Conservation (phyloP, 148 eudicot genomes). For the Chenopodium berlandieri region DNA sequence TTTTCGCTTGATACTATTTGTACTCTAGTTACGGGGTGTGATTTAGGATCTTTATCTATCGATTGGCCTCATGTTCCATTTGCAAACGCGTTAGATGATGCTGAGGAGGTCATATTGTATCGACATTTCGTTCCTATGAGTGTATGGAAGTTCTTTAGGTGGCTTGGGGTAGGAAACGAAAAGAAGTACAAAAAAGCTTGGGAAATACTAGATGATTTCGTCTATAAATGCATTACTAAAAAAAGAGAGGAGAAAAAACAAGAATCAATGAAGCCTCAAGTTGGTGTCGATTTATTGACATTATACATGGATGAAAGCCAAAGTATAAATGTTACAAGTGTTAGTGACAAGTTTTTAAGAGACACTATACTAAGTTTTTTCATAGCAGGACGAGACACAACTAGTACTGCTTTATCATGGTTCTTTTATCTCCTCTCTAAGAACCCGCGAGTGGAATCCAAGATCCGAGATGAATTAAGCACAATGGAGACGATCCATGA, state of each 20-base stretch:
- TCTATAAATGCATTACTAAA: slow-evolving; percentile 26
- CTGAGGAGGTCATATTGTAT: slow-evolving; percentile 33
- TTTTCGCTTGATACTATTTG: slow-evolving; percentile 51
- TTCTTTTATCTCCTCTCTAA: slow-evolving; percentile 37
- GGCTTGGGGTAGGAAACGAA: slow-evolving; percentile 46
- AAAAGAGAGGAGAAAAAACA: slow-evolving; percentile 23
- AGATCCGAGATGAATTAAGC: slow-evolving; percentile 32
- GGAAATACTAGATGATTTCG: slow-evolving; percentile 31
- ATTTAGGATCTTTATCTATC: slow-evolving; percentile 34
- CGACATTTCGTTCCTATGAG: slow-evolving; percentile 39
- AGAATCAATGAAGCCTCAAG: not conserved
- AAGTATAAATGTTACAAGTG: not conserved
- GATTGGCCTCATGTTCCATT: slow-evolving; percentile 36
- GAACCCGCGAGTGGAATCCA: slow-evolving; percentile 31
- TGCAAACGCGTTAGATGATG: slow-evolving; percentile 50
- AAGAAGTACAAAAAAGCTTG: slow-evolving; percentile 35
- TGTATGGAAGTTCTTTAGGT: slow-evolving; percentile 51
- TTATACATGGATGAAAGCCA: slow-evolving; percentile 28
- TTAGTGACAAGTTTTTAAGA: slow-evolving; percentile 13
- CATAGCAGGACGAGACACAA: slow-evolving; percentile 46
- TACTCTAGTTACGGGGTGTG: slow-evolving; percentile 38
- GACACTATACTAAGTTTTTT: slow-evolving; percentile 29
- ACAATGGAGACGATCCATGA: not conserved
- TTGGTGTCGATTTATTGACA: slow-evolving; percentile 36
- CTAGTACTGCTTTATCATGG: slow-evolving; percentile 40